A percentile compares a stretch with the other conserved stretches of the same genome.
Conservation (phyloP, 2,329 filamentous ascomycete genomes). For the Monilinia fructigena region DNA sequence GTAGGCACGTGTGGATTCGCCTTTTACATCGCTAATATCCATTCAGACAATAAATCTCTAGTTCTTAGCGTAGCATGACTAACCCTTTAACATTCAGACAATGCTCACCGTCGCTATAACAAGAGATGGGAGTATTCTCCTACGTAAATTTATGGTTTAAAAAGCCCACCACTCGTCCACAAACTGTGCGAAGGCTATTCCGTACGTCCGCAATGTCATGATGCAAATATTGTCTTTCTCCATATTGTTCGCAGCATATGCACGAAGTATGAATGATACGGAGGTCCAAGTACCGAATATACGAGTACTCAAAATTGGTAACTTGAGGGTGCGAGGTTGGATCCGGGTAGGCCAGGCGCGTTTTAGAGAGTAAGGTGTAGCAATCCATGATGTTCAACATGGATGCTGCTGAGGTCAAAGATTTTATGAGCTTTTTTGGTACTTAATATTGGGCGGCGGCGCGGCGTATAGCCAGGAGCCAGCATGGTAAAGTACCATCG, state of each 20-base stretch:
- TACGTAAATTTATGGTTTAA: too few species aligned
- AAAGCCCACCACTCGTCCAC: too few species aligned
- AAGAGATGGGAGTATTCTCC: background rate
- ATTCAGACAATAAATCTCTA: background rate
- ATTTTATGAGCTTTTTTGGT: background rate
- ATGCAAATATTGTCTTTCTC: too few species aligned
- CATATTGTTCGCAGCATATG: too few species aligned
- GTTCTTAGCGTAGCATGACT: background rate
- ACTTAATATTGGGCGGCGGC: background rate
- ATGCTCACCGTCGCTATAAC: background rate
- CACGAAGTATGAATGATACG: too few species aligned
- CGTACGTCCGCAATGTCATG: too few species aligned
- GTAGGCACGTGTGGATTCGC: background rate
- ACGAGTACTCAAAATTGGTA: slow-evolving; percentile 69
- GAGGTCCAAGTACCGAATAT: slow-evolving; percentile 65
- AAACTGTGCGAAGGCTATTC: too few species aligned
- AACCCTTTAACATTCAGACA: background rate
- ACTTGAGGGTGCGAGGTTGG: background rate
- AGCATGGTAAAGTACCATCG: background rate
- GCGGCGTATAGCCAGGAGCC: background rate
- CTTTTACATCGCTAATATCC: background rate
- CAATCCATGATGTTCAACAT: background rate
- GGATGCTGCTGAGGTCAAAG: background rate
- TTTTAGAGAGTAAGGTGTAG: background rate
- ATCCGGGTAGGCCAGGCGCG: background rate